Base-by-base conservation (phyloP, 805 yeast species). In the Danielia reshetovae region DNA sequence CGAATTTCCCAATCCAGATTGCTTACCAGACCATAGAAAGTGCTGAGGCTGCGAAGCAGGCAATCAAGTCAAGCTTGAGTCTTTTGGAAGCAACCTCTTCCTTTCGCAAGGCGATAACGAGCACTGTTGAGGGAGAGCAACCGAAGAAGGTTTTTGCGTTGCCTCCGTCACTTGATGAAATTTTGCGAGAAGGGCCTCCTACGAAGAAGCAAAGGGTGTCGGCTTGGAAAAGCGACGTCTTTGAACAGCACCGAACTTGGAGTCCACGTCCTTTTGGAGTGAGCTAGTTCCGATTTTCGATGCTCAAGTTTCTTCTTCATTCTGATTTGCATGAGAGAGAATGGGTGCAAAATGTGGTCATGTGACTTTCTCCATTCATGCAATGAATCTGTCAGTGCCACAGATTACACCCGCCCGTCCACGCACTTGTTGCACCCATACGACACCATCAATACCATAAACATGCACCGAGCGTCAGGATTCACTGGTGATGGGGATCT, bases 81-180 rank as follows among this genome's bases (percentile, higher is more conserved):
- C 28, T 26, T 26, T 11, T 26, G 6, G 28, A 26, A 5, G 17
- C 17, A 9, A 11, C 7, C 4, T 12, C 17, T 17, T 5, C 28
- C 11, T 5, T 12, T 6, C 15, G 11, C 9, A 6, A 15, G 28
- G 9, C 18, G 16, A 15, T 7, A 11, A 19, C 22, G 5, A 11
- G 17, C 14, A 7, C 18, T 26, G 9, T 10, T 7, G 5, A 15
- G 7, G 17, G 28, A 26, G 17, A 26, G 17, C 16, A 11, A 6
- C 17, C 17, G 17, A 8, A 26, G 13, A 14, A 26, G 14, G 28
- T 10, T 22, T 30, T 30, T 24, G 18, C 18, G 8, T 17, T 30
- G 23, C 33, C 33, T 7, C 33, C 33, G 19, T 25, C 22, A 27
- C 22, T 30, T 18, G 33, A 30, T 16, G 33, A 22, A n/a, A 30